phyloP scores from a whole-genome alignment of 129 eudicot genomes.

The Chrysanthemum lavandulifolium region DNA sequence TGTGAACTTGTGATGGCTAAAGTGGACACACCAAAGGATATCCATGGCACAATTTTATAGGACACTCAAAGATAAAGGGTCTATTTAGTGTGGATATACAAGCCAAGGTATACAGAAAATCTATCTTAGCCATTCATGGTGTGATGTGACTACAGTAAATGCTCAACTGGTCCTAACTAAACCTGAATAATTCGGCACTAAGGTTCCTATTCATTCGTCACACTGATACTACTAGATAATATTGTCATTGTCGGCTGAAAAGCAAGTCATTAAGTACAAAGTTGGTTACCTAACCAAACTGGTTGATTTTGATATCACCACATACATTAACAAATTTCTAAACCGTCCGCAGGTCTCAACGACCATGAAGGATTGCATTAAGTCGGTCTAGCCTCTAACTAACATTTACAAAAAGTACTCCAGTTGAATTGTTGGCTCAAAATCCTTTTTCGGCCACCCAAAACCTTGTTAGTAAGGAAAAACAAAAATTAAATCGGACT shows the following conservation, averaged over 20 bases:
- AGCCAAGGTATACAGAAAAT: not conserved
- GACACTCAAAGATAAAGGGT: not conserved
- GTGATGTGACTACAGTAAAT: constrained; percentile 26
- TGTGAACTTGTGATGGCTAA: constrained; percentile 10
- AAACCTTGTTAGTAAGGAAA: too few relatives aligned
- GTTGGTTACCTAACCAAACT: constrained; percentile 19
- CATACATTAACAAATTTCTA: constrained; percentile 3
- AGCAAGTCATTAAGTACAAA: not conserved
- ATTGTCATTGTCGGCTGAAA: constrained; percentile 19
- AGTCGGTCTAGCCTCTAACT: too few relatives aligned
- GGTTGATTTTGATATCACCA: constrained; percentile 5
- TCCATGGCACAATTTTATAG: not conserved
- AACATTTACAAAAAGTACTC: too few relatives aligned
- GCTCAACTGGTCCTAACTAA: constrained; percentile 29
- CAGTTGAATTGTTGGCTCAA: too few relatives aligned
- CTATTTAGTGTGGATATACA: constrained; percentile 7
- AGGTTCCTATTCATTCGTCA: constrained; percentile 22
- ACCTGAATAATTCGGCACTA: constrained; percentile 26
- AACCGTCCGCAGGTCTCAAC: not conserved
- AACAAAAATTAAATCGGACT: too few relatives aligned
- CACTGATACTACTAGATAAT: constrained; percentile 7
- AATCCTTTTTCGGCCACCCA: too few relatives aligned
- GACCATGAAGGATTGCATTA: too few relatives aligned
- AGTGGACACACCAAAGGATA: not conserved
- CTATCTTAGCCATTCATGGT: constrained; percentile 24